Conservation (phyloP, 768 basidiomycete species). For the Russula sp. region DNA sequence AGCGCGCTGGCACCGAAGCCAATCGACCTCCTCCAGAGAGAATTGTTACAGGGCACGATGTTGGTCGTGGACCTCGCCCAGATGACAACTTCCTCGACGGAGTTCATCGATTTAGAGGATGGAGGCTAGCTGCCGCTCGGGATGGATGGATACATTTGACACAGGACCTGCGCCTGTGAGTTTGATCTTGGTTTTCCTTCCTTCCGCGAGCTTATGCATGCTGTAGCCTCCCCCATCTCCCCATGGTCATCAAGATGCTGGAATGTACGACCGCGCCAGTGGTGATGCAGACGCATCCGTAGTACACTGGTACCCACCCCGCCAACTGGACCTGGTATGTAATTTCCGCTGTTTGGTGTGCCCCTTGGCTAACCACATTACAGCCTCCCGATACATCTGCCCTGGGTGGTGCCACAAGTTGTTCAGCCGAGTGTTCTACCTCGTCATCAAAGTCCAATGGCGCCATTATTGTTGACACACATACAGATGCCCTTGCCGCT, state of each 20-base stretch:
- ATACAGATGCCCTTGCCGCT: no score
- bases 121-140: not conserved
- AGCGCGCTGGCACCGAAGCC: not conserved
- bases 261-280: constrained; percentile 8
- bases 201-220: not conserved
- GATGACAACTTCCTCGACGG: not conserved
- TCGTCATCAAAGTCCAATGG: no score
- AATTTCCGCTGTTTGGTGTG: no score
- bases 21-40: not conserved
- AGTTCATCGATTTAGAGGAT: constrained; percentile 6
- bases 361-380: no score
- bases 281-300: not conserved
- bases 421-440: no score
- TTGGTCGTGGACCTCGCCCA: not conserved
- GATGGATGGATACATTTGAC: constrained; percentile 8
- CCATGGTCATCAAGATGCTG: not conserved
- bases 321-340: no score
- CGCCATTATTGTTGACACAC: no score
- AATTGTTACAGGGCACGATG: no score
- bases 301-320: no score
- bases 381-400: no score
- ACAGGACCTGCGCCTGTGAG: constrained; percentile 3
- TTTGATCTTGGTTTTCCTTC: not conserved
- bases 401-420: no score
- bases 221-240: constrained; percentile 8